Conservation (phyloP, 2,329 filamentous ascomycete genomes). For the Sporothrix pseudoabietina region DNA sequence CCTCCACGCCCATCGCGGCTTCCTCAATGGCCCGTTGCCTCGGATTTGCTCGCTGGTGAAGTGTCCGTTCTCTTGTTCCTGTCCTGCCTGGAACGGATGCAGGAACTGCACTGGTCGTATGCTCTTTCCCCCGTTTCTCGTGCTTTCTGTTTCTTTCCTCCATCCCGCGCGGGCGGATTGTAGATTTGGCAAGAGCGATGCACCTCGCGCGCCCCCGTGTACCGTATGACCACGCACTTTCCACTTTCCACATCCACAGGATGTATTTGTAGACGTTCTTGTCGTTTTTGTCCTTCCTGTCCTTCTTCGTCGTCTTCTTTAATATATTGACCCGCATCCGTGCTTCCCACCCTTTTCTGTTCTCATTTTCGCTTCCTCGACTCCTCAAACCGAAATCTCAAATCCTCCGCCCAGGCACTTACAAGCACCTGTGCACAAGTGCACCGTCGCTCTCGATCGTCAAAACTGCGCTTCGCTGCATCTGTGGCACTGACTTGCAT, state of each 20-base stretch:
- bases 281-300: conserved; percentile 10
- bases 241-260: not conserved
- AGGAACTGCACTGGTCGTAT: conserved; percentile 19
- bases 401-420: not conserved
- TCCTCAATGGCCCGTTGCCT: conserved; percentile 22
- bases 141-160: not conserved
- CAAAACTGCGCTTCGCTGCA: conserved; percentile 3
- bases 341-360: conserved; percentile 17
- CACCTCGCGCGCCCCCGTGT: conserved; percentile 15
- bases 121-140: conserved; percentile 8
- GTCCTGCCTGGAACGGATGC: conserved; percentile 17
- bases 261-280: conserved; percentile 4
- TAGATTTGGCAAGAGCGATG: conserved; percentile 19
- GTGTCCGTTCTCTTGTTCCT: conserved; percentile 4
- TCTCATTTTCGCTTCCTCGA: not conserved
- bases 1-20: conserved; percentile 4
- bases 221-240: conserved; percentile 15
- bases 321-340: conserved; percentile 19
- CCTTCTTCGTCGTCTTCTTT: conserved; percentile 20
- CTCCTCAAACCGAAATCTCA: conserved; percentile 9
- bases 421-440: conserved; percentile 9
- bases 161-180: conserved; percentile 14
- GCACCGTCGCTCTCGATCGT: not conserved
- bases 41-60: conserved; percentile 18
- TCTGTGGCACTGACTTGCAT: not conserved